These are phyloP conservation scores for Trichoderma cornu-damae DNA, from an alignment of 2,329 filamentous ascomycete species.

Conservation along the genomic window DNA sequence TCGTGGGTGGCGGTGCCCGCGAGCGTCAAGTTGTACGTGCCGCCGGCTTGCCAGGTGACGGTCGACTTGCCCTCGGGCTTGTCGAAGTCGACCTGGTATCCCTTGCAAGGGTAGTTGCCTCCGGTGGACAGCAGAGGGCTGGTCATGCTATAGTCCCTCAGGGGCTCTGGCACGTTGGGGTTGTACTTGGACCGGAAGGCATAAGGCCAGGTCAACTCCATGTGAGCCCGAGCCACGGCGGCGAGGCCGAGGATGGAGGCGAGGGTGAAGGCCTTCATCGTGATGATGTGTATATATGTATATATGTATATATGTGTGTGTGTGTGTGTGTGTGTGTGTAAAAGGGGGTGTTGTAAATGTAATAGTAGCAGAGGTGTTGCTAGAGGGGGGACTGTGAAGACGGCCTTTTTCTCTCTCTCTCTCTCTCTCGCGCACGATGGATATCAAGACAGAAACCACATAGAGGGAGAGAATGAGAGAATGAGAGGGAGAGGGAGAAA, in stretches of 20 bases:
- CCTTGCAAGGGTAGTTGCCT: constrained; percentile 70
- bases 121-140: constrained; percentile 57
- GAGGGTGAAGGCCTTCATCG: constrained; percentile 18
- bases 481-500: too few species aligned
- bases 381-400: too few species aligned
- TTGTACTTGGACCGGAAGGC: constrained; percentile 49
- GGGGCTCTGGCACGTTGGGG: constrained; percentile 40
- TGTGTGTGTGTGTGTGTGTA: too few species aligned
- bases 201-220: constrained; percentile 47
- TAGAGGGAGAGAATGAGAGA: background rate
- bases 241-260: constrained; percentile 13
- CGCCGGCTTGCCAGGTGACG: constrained; percentile 57
- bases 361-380: background rate
- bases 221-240: constrained; percentile 38
- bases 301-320: too few species aligned
- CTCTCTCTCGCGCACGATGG: too few species aligned
- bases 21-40: constrained; percentile 58
- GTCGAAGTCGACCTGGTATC: constrained; percentile 44
- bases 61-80: constrained; percentile 47
- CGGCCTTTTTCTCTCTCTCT: too few species aligned
- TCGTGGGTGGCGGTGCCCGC: constrained; percentile 57
- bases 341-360: background rate
- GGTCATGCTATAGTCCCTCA: constrained; percentile 66
- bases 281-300: too few species aligned
- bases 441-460: background rate